A percentile compares a stretch with the other conserved stretches of the same genome.
Conservation (phyloP, 305 asterid species). For the Fraxinus albicans region DNA sequence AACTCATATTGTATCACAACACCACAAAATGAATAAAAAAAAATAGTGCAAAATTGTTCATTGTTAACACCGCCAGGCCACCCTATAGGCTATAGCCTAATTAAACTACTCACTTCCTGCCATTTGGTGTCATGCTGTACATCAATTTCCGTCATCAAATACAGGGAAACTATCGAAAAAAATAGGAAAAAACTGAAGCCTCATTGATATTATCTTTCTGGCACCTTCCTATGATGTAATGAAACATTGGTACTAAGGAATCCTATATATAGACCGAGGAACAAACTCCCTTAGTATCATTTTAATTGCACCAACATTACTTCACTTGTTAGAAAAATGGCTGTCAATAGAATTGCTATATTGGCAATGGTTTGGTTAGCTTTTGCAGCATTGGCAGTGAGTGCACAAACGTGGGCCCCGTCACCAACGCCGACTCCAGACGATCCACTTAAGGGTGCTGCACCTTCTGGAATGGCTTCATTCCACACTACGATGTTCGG, state of each 20-base stretch:
- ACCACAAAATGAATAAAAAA: neutral
- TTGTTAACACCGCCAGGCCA: slow-evolving; percentile 17
- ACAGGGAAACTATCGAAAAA: neutral
- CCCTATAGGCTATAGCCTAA: neutral
- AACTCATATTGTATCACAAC: neutral
- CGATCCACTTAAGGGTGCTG: slow-evolving; percentile 9
- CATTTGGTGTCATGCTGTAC: neutral
- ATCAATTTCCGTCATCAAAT: neutral
- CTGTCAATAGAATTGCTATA: slow-evolving; percentile 19
- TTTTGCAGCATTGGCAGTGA: slow-evolving; percentile 20
- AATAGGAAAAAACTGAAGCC: neutral
- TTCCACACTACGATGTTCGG: slow-evolving; percentile 20
- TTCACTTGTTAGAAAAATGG: slow-evolving; percentile 14
- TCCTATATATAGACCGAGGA: slow-evolving; percentile 21
- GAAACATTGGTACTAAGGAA: neutral
- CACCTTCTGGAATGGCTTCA: slow-evolving; percentile 24
- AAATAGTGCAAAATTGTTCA: neutral
- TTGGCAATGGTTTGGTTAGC: slow-evolving; percentile 17
- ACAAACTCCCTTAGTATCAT: neutral
- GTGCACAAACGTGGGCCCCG: slow-evolving; percentile 17
- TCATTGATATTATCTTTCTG: neutral
- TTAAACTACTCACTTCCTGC: neutral
- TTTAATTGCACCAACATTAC: neutral
- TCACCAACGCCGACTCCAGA: slow-evolving; percentile 15
- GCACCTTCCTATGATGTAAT: neutral